Base-by-base conservation (phyloP, 805 yeast genomes). In the Candida adriatica region DNA sequence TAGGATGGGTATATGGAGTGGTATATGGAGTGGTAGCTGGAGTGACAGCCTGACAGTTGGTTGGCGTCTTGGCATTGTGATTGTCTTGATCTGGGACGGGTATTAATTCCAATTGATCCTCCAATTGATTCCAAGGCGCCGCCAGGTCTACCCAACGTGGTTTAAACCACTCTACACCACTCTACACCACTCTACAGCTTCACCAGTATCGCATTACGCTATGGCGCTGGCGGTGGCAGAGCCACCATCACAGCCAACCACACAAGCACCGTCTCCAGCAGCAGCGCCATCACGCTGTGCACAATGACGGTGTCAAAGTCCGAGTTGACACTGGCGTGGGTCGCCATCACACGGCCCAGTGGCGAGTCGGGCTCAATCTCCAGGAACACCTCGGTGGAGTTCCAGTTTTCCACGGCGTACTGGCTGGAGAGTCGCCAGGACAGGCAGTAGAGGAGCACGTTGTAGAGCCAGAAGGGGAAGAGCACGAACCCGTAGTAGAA, bases 401-500 rank as follows among this genome's bases (percentile, higher is more conserved):
- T 42, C n/a, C n/a, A n/a, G n/a, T n/a, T n/a, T n/a, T n/a, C n/a
- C 28, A 45, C 37, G 25, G 30, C 21, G 21, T 41, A 49, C 6
- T 37, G 33, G 13, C 18, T n/a, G 13, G 26, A 23, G 3, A 33
- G 16, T 2, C 34, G 26, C 10, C 10, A 6, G 5, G 43, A 18
- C 8, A 16, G 16, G 8, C 35, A 1, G 30, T 33, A 45, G 3
- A 46, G 16, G 7, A 4, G 15, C 6, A 35, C n/a, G 24, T 46
- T 49, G 24, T 31, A 35, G 1, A 48, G 4, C 53, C 53, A 49
- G 8, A 46, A 15, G 4, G 41, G 40, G n/a, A 34, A 32, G 10
- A 41, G 24, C 6, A 30, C n/a, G 7, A 42, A 24, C 3, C 55
- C 55, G 32, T 45, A 43, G 26, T 34, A 37, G 26, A 48, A 46